Percentiles rank a stretch among this genome's conserved stretches.
Conservation (phyloP, 495 filamentous ascomycete genomes). For the Penicillium paxilli region DNA sequence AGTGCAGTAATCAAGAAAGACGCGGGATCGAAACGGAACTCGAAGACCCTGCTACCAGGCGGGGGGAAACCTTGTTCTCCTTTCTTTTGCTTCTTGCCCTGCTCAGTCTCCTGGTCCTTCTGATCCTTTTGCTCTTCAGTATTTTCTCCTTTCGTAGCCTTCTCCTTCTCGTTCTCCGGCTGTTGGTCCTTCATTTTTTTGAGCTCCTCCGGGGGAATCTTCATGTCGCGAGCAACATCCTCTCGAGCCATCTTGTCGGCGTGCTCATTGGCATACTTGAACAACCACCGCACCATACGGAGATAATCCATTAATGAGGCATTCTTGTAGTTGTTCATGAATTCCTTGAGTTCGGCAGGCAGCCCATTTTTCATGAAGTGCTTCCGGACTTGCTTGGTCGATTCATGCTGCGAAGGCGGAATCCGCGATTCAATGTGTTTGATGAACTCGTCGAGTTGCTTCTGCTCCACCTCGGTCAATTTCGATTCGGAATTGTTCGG, state of each 20-base stretch:
- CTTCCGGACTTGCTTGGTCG: conserved; percentile 31
- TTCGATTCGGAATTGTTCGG: conserved; percentile 35
- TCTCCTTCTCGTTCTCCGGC: conserved; percentile 25
- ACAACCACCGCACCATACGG: conserved; percentile 33
- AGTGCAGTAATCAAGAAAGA: conserved; percentile 57
- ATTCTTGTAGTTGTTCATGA: conserved; percentile 33
- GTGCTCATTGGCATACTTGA: conserved; percentile 41
- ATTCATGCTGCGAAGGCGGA: conserved; percentile 26
- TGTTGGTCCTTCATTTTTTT: conserved; percentile 19
- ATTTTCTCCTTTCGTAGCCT: conserved; percentile 19
- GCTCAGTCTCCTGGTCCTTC: conserved; percentile 33
- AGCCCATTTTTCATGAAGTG: conserved; percentile 35
- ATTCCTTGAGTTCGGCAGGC: conserved; percentile 30
- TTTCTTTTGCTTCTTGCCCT: conserved; percentile 30
- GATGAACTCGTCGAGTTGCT: conserved; percentile 32
- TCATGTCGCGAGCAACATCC: conserved; percentile 31
- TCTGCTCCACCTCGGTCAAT: conserved; percentile 37
- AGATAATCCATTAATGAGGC: conserved; percentile 42
- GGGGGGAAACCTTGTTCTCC: neutral
- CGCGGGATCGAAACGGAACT: conserved; percentile 57
- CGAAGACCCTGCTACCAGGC: conserved; percentile 32
- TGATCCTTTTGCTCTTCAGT: conserved; percentile 18
- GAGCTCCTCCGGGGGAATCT: conserved; percentile 25
- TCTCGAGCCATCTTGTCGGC: conserved; percentile 51
- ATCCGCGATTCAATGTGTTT: conserved; percentile 30